These are phyloP conservation scores for Sclerotinia spermophila DNA, from an alignment of 2,329 filamentous ascomycete genomes.

Conservation along the genomic window DNA sequence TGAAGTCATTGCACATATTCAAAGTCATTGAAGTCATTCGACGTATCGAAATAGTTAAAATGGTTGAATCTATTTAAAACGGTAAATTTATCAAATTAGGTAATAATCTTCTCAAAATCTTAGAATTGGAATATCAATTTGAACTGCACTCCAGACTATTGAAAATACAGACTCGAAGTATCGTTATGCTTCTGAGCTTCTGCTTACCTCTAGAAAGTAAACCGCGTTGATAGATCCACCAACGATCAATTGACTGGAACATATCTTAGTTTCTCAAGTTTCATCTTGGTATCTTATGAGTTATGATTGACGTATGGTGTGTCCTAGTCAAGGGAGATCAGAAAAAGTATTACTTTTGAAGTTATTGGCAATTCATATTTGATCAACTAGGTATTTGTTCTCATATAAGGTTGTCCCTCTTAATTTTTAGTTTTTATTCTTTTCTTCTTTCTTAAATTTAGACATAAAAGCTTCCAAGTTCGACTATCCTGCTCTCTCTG, in stretches of 20 bases:
- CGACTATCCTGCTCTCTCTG: not conserved
- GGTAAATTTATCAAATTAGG: too few relatives aligned
- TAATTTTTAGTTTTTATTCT: not conserved
- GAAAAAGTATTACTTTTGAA: not conserved
- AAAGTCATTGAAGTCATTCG: too few relatives aligned
- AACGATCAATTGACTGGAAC: not conserved
- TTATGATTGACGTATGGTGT: not conserved
- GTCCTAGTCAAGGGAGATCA: not conserved
- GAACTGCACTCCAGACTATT: not conserved
- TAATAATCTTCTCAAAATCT: not conserved
- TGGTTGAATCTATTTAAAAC: not conserved
- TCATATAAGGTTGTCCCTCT: not conserved
- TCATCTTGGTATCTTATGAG: not conserved
- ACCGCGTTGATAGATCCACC: too few relatives aligned
- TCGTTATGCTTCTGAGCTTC: not conserved
- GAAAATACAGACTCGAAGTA: not conserved
- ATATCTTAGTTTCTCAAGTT: not conserved
- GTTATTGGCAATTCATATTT: not conserved
- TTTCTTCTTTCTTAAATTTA: not conserved
- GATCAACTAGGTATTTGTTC: not conserved
- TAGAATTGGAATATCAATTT: not conserved
- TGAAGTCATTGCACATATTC: not conserved
- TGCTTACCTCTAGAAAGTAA: not conserved
- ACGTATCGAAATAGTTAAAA: not conserved
- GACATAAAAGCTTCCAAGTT: not conserved